phyloP scores from a whole-genome alignment of 2,329 filamentous ascomycete genomes.

The Botryotinia globosa region DNA sequence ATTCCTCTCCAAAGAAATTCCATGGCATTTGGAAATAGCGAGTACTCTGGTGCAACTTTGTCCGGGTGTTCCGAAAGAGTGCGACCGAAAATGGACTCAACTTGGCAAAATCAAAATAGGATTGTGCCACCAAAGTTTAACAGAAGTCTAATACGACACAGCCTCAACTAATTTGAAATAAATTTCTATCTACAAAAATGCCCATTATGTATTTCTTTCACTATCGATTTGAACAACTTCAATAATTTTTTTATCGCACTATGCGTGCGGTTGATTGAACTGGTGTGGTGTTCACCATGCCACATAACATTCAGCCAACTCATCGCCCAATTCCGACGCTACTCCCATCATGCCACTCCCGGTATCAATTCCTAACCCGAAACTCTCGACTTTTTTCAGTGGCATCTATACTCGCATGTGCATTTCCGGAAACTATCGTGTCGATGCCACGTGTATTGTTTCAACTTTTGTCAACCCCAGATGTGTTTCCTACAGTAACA shows the following conservation, averaged over 20 bases:
- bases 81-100: not conserved
- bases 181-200: not conserved
- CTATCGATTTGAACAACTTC: not conserved
- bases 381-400: not conserved
- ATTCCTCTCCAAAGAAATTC: not conserved
- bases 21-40: not conserved
- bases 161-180: not conserved
- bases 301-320: constrained; percentile 17
- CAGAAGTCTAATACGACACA: not conserved
- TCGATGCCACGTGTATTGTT: constrained; percentile 17
- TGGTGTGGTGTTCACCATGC: constrained; percentile 14
- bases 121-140: not conserved
- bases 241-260: not conserved
- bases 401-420: not conserved
- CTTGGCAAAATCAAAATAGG: constrained; percentile 10
- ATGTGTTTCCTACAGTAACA: not conserved
- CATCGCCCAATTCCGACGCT: constrained; percentile 12
- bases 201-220: not conserved
- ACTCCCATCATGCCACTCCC: constrained; percentile 1
- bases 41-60: constrained; percentile 2
- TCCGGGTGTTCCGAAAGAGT: constrained; percentile 11
- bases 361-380: not conserved
- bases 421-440: not conserved
- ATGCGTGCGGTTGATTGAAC: constrained; percentile 10
- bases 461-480: not conserved